A percentile compares a stretch with the other conserved stretches of the same genome.
phyloP scores from a whole-genome alignment of 208 protist genomes.

The Trypanosoma conorhini region DNA sequence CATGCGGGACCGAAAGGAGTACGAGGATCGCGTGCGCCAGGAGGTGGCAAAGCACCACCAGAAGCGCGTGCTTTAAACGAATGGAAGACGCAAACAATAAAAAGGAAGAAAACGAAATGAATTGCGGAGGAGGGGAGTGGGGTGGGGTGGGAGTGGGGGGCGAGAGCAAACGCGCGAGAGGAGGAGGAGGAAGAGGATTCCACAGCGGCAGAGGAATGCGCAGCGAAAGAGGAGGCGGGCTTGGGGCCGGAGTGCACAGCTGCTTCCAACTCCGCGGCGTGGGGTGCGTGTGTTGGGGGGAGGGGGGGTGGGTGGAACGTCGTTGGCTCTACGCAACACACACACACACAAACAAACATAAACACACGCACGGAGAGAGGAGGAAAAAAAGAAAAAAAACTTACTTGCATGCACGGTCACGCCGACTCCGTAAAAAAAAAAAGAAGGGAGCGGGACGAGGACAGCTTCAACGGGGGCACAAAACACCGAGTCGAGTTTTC shows the following conservation, averaged over 20 bases:
- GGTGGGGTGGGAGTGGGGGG: not conserved
- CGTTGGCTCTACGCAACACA: too few relatives aligned
- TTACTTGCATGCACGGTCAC: too few relatives aligned
- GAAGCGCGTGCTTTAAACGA: conserved; percentile 12
- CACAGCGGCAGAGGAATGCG: not conserved
- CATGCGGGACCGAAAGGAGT: conserved; percentile 77
- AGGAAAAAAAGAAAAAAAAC: too few relatives aligned
- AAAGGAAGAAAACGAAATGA: not conserved
- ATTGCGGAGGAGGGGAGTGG: conserved; percentile 3
- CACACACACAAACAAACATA: too few relatives aligned
- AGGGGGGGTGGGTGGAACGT: too few relatives aligned
- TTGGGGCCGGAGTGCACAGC: too few relatives aligned
- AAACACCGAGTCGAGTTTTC: not conserved
- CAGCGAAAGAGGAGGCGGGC: not conserved
- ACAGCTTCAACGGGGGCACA: not conserved
- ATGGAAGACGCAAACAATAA: conserved; percentile 4
- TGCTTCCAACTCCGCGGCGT: not conserved
- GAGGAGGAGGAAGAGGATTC: not conserved
- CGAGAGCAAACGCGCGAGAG: not conserved
- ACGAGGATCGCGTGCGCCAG: conserved; percentile 84
- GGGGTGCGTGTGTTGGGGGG: too few relatives aligned
- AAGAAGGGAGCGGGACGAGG: too few relatives aligned
- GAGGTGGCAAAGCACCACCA: conserved; percentile 79
- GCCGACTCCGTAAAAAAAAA: too few relatives aligned
- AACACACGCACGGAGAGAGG: too few relatives aligned